Evolutionary conservation across 768 basidiomycete species (phyloP), one percentile per base, ranked within the genome.

Genomic region (Podaxis rugospora): DNA sequence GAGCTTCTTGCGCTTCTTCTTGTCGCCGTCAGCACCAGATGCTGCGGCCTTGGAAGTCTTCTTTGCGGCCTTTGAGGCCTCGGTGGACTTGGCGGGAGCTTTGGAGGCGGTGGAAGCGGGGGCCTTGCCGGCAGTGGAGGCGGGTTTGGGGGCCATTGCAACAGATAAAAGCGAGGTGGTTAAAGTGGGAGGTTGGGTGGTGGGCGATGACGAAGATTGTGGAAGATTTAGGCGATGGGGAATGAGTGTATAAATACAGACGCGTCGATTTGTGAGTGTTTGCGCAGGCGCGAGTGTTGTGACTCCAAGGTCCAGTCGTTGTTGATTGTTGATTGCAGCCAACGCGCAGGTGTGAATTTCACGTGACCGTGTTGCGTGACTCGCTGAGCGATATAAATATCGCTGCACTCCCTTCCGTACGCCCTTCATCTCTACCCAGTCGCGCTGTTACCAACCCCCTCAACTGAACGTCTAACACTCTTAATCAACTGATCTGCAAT

Each of bases 1-100:
- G 57, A 82, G 73, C 83, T 94, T 95, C 77, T 87, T 88, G 67
- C 88, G 80, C 80, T 89, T 88, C 83, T 93, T 93, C 87, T 92
- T 92, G 74, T 93, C 89, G 52, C 83, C 85, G 54, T 85, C 86
- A 57, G 85, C 86, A 42, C 81, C 81, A 44, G 80, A 77, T 6
- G 86, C 74, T 61, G 77, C 70, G 21, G 78, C 71, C 68, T 83
- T 83, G 60, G 86, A 75, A 0, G 87, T 88, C 78, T 92, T 93
- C 82, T 93, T 94, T 39, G 87, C 89, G 7, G 85, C 86, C 76
- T 92, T 90, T 7, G 81, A 66, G 32, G 80, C 83, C 60, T 85
- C 83, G n/a, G 83, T 76, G 57, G 70, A 75, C 71, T 87, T 87
- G 13, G 88, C 87, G 21, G 89, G 88, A 1, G 88, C 87, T 76